phyloP scores from a whole-genome alignment of 768 basidiomycete genomes.

The Clitopilus hobsonii region DNA sequence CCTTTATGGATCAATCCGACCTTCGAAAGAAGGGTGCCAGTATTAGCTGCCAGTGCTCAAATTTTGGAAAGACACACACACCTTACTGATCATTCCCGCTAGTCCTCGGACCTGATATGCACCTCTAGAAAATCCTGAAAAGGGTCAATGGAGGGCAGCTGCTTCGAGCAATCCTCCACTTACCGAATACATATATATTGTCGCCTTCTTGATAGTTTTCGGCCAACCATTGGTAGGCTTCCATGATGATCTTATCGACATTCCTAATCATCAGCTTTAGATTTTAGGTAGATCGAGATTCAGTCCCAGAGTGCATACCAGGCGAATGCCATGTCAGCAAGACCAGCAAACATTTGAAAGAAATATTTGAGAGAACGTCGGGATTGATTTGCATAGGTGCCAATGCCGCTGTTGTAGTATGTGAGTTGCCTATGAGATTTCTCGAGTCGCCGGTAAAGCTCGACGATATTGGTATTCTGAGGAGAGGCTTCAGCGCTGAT shows the following conservation, averaged over 20 bases:
- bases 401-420: constrained; percentile 16
- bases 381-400: constrained; percentile 13
- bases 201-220: constrained; percentile 33
- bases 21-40: constrained; percentile 12
- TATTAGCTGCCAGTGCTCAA: not conserved
- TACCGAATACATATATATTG: constrained; percentile 33
- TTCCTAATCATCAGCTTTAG: constrained; percentile 19
- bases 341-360: constrained; percentile 6
- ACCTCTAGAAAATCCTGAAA: constrained; percentile 41
- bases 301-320: constrained; percentile 7
- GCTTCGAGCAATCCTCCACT: too few relatives aligned
- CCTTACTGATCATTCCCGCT: constrained; percentile 38
- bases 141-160: too few relatives aligned
- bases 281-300: not conserved
- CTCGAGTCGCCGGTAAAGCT: constrained; percentile 3
- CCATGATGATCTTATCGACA: constrained; percentile 26
- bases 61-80: constrained; percentile 1
- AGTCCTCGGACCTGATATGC: constrained; percentile 40
- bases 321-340: constrained; percentile 12
- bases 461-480: constrained; percentile 7
- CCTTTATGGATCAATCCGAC: constrained; percentile 35
- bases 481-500: not conserved
- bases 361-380: constrained; percentile 6
- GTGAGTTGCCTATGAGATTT: constrained; percentile 7
- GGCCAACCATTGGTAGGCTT: constrained; percentile 36